Conservation (phyloP, 805 yeast genomes). For the Yarrowia sp. region DNA sequence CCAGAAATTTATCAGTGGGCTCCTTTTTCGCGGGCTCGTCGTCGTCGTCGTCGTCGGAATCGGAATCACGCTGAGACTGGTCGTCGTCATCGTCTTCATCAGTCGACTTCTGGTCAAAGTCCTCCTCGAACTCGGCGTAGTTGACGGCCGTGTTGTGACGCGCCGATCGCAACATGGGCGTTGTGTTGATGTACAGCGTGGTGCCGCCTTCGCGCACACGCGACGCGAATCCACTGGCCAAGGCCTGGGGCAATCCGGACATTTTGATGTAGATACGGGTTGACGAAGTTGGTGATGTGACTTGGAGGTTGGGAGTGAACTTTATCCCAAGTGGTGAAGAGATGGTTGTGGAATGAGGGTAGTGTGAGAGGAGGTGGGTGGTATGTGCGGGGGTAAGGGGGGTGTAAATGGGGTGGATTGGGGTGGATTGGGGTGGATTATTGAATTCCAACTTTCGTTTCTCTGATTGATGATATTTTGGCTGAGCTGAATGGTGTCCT, state of each 20-base stretch:
- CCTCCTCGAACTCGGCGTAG: constrained; percentile 79
- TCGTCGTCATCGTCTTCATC: constrained; percentile 42
- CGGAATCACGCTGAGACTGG: not conserved
- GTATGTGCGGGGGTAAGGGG: too few species aligned
- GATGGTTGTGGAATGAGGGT: too few species aligned
- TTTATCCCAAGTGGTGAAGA: not conserved
- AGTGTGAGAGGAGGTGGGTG: not conserved
- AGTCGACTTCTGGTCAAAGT: constrained; percentile 45
- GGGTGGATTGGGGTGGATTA: too few species aligned
- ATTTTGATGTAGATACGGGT: not conserved
- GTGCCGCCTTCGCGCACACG: constrained; percentile 73
- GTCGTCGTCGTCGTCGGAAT: not conserved
- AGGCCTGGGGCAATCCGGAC: constrained; percentile 57
- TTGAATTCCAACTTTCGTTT: too few species aligned
- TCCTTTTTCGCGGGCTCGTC: constrained; percentile 29
- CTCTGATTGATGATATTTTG: too few species aligned
- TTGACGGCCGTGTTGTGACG: constrained; percentile 56
- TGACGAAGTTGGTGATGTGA: not conserved
- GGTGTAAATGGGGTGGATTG: too few species aligned
- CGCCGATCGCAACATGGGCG: constrained; percentile 68
- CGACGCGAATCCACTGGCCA: constrained; percentile 69
- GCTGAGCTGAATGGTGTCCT: too few species aligned
- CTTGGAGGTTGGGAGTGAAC: not conserved
- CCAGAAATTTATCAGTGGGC: constrained; percentile 37
- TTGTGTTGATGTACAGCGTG: constrained; percentile 67